phyloP scores from a whole-genome alignment of 495 filamentous ascomycete genomes.

The Podospora pseudopauciseta region DNA sequence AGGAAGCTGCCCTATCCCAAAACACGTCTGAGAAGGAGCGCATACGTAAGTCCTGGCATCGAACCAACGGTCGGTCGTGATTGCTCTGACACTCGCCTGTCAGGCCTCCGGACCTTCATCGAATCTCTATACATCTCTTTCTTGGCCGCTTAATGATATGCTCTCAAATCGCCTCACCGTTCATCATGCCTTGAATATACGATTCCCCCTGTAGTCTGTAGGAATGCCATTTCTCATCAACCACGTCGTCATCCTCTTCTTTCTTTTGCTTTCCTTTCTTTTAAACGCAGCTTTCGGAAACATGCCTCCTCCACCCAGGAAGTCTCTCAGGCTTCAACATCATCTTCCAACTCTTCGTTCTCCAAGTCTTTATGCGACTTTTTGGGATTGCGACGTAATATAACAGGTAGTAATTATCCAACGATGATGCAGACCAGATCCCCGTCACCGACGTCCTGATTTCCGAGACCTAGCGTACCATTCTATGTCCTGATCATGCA shows the following conservation, averaged over 20 bases:
- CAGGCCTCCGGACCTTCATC: background rate
- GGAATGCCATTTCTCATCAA: background rate
- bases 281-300: constrained; percentile 1
- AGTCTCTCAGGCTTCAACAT: background rate
- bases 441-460: too few species aligned
- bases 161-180: background rate
- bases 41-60: too few species aligned
- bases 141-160: background rate
- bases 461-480: too few species aligned
- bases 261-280: background rate
- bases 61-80: too few species aligned
- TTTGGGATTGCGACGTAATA: too few species aligned
- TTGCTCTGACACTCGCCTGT: too few species aligned
- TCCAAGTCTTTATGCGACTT: too few species aligned
- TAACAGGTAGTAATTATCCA: too few species aligned
- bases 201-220: background rate
- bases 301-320: background rate
- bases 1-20: too few species aligned
- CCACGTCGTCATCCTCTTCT: background rate
- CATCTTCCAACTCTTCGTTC: background rate
- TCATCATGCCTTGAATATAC: background rate
- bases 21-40: too few species aligned
- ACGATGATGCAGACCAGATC: too few species aligned
- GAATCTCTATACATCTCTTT: background rate
- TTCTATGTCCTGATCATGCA: too few species aligned